Base-by-base conservation (phyloP, 108 stramenopile species). In the Cyclotella kingstonii region DNA sequence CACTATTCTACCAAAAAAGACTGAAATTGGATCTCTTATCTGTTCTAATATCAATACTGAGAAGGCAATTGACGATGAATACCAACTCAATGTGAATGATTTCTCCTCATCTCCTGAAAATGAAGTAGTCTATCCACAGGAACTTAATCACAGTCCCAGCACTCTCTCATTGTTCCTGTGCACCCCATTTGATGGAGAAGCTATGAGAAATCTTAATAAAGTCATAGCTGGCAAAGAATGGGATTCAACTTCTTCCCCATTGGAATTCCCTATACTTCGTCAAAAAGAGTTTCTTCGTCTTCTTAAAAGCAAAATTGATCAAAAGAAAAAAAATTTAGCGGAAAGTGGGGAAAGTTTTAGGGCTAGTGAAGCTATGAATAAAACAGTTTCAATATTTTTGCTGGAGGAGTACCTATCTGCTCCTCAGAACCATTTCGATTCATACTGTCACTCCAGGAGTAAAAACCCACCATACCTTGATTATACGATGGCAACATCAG, bases 81-180 rank as follows among this genome's bases (percentile, higher is more conserved):
- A n/a, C n/a, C n/a, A n/a, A n/a, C n/a, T n/a, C n/a, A n/a, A n/a
- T n/a, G n/a, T n/a, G n/a, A n/a, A n/a, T n/a, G n/a, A n/a, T n/a
- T n/a, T n/a, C n/a, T n/a, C n/a, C n/a, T n/a, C 6, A 28, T 2
- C 10, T 50, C 49, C n/a, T 1, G 52, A 53, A 36, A 35, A 53
- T 0, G 52, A 53, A 35, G 29, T 30, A 29, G 52, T 53, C 14
- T 12, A 36, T 8, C 52, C 52, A 18, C 34, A 53, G 4, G 52
- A 53, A 8, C 52, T 53, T 19, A 18, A 34, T 18, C 35, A 21
- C 33, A 53, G 35, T 17, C 52, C 35, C 34, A 21, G 22, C 52
- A 53, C 35, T 21, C 21, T 53, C 35, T 22, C 34, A 36, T 35
- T 18, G 2, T 53, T 19, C 33, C 35, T 34, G 30, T 33, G 35